Base-by-base conservation (phyloP, 148 eudicot genomes). In the Chenopodium album region DNA sequence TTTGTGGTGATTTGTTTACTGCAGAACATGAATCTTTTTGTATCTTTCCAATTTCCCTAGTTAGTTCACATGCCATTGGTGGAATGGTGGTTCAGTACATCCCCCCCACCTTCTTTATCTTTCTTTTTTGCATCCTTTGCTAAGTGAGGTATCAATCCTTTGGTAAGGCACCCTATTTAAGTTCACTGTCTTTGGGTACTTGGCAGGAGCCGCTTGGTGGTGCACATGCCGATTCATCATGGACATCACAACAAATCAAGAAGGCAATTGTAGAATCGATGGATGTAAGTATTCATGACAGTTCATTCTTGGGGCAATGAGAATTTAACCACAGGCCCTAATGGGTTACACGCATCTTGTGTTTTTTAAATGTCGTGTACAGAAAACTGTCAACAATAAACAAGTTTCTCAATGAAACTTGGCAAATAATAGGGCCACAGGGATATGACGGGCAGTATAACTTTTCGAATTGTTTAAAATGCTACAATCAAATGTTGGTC, bases 171-270 rank as follows among this genome's bases (percentile, higher is more conserved):
- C 78, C 67, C 44, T 71, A 34, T 62, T 16, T 34, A 50, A 50
- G 34, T 79, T 77, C 28, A 9, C 47, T 75, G 64, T 32, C 48
- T 63, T 63, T 75, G 44, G 44, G 1, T 5, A 0, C 7, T 41
- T 41, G 72, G 77, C 89, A 94, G 98, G 98, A 94, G 85, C 98
- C 98, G 56, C 94, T 92, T 74, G 98, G 96, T 72, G 98, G 98
- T 82, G 98, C 96, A 74, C 98, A 94, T 89, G 89, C 89, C 7
- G 94, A 94, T 85, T 88, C 98, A 47, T 80, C 94, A 75, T 92
- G 98, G 98, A 94, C 96, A 59, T 92, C 96, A 31, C 93, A 90
- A 77, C 96, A 94, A 86, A 90, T 94, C 77, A 94, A 82, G 86
- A 86, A 75, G 41, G 98, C 94, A 54, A 87, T 94, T 60, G 74